phyloP scores from a whole-genome alignment of 2,329 filamentous ascomycete species.

The Monosporascus sp. region DNA sequence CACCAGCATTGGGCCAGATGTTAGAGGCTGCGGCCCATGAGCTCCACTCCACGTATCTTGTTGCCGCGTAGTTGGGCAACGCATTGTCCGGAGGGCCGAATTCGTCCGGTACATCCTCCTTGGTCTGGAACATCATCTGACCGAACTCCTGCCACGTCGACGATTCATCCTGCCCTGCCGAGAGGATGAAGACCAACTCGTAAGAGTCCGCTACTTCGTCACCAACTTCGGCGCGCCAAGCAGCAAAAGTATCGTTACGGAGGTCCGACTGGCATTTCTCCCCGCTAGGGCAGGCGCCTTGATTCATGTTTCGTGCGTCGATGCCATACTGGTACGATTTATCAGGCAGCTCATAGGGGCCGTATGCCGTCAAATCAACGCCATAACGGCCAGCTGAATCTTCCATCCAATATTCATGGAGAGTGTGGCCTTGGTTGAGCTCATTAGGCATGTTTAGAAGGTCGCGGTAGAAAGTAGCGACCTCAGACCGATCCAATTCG shows the following conservation, averaged over 20 bases:
- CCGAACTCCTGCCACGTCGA: slow-evolving; percentile 54
- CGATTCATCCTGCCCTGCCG: slow-evolving; percentile 49
- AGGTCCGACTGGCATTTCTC: slow-evolving; percentile 41
- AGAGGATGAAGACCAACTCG: slow-evolving; percentile 49
- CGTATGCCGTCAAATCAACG: slow-evolving; percentile 48
- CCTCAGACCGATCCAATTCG: slow-evolving; percentile 37
- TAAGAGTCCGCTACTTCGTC: slow-evolving; percentile 41
- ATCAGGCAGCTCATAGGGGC: slow-evolving; percentile 43
- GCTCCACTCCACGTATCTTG: slow-evolving; percentile 48
- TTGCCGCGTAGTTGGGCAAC: slow-evolving; percentile 41
- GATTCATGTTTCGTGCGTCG: slow-evolving; percentile 38
- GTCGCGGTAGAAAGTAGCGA: slow-evolving; percentile 45
- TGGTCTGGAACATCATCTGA: slow-evolving; percentile 44
- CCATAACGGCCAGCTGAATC: slow-evolving; percentile 48
- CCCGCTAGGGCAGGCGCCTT: slow-evolving; percentile 38
- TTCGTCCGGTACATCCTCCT: slow-evolving; percentile 40
- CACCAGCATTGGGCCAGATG: slow-evolving; percentile 50
- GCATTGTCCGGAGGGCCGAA: slow-evolving; percentile 43
- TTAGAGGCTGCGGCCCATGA: slow-evolving; percentile 45
- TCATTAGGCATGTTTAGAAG: slow-evolving; percentile 44
- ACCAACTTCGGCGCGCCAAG: slow-evolving; percentile 47
- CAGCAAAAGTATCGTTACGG: slow-evolving; percentile 41
- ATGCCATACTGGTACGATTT: slow-evolving; percentile 46
- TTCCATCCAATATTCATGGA: slow-evolving; percentile 55
- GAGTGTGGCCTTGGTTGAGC: slow-evolving; percentile 45